Evolutionary conservation across 139 green algal species (phyloP).

Genomic region (Tetratostichococcus sp.): DNA sequence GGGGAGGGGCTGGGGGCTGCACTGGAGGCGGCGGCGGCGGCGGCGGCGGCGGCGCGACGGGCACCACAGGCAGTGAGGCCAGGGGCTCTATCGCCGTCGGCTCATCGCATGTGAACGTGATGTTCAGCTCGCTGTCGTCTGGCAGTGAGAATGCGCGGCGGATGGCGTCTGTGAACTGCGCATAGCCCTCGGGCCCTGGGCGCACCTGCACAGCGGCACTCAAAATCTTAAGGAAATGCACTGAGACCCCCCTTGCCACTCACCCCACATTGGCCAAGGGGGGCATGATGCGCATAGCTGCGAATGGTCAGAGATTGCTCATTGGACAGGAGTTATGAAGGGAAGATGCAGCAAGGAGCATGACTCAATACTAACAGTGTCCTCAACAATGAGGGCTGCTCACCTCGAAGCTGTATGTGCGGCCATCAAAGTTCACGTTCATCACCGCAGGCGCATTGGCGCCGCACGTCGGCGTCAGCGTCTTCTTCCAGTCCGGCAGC

Average conservation of each 20-base stretch:
- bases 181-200: conserved; percentile 67
- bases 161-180: conserved; percentile 78
- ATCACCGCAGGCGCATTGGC: conserved; percentile 72
- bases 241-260: too few species aligned
- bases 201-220: conserved; percentile 37
- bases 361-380: too few species aligned
- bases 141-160: conserved; percentile 74
- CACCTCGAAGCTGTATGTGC: conserved; percentile 56
- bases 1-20: too few species aligned
- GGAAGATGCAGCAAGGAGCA: too few species aligned
- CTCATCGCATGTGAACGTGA: conserved; percentile 92
- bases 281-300: too few species aligned
- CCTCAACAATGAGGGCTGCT: background rate
- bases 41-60: background rate
- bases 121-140: conserved; percentile 82
- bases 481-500: conserved; percentile 75
- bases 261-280: too few species aligned
- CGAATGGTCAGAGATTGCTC: too few species aligned
- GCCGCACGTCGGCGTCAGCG: conserved; percentile 57
- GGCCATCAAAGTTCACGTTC: conserved; percentile 88
- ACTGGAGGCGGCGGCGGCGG: too few species aligned
- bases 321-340: too few species aligned
- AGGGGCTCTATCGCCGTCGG: conserved; percentile 26
- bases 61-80: background rate
- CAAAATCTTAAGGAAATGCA: too few species aligned